A percentile compares a stretch with the other conserved stretches of the same genome.
These are phyloP conservation scores for Entamoeba histolytica DNA, from an alignment of 208 protist species.

Conservation along the genomic window DNA sequence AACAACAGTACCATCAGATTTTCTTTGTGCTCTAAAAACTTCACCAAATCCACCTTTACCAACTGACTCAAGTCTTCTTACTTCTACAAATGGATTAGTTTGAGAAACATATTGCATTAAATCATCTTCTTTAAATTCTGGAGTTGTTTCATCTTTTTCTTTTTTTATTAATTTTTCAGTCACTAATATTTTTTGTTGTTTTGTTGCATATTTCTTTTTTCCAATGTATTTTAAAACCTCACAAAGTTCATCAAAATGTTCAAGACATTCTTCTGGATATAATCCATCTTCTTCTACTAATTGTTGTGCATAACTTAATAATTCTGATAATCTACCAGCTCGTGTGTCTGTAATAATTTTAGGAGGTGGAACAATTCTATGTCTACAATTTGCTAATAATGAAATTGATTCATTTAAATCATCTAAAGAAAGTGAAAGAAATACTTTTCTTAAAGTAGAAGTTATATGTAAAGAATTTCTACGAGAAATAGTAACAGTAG, in stretches of 20 bases:
- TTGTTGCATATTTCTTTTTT: background rate
- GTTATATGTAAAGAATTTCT: background rate
- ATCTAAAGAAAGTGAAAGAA: background rate
- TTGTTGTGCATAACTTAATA: background rate
- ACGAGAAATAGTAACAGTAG: background rate
- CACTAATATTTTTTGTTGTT: background rate
- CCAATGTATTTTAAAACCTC: background rate
- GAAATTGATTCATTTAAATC: background rate
- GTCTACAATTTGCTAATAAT: background rate
- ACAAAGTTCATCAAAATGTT: background rate
- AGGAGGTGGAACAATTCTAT: background rate
- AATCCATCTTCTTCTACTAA: background rate
- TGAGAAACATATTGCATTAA: background rate
- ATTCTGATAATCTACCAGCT: background rate
- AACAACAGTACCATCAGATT: background rate
- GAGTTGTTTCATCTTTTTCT: background rate
- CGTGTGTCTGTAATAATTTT: background rate
- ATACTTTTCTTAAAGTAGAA: background rate
- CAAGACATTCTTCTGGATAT: background rate
- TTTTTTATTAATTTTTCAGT: background rate
- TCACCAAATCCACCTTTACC: background rate
- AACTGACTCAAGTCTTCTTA: background rate
- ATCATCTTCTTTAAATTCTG: background rate
- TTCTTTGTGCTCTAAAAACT: background rate
- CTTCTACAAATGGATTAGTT: background rate